Evolutionary conservation across 805 yeast genomes (phyloP).

Genomic region (Hyphopichia homilentoma): DNA sequence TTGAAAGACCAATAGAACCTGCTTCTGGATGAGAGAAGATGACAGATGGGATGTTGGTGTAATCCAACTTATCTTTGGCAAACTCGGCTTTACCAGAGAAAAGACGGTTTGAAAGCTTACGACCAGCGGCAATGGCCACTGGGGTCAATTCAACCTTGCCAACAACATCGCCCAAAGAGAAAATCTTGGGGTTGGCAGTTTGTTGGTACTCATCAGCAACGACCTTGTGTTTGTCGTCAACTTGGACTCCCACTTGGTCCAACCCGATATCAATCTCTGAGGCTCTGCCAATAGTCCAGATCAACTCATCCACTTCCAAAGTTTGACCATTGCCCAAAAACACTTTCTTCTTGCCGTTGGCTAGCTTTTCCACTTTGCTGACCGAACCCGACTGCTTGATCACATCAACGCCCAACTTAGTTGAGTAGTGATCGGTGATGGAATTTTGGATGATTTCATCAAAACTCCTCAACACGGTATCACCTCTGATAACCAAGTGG

Average conservation of each 20-base stretch:
- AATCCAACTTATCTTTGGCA: conserved; percentile 78
- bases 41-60: conserved; percentile 85
- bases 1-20: conserved; percentile 87
- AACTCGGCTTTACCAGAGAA: conserved; percentile 72
- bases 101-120: conserved; percentile 85
- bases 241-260: conserved; percentile 69
- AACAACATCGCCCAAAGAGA: conserved; percentile 90
- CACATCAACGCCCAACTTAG: conserved; percentile 72
- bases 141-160: conserved; percentile 95
- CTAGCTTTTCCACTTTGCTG: conserved; percentile 29
- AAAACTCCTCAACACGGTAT: conserved; percentile 82
- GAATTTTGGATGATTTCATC: conserved; percentile 78
- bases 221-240: conserved; percentile 59
- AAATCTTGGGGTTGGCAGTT: conserved; percentile 66
- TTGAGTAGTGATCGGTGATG: conserved; percentile 74
- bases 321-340: conserved; percentile 33
- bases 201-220: conserved; percentile 85
- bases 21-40: conserved; percentile 98
- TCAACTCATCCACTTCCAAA: conserved; percentile 65
- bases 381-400: conserved; percentile 59
- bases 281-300: conserved; percentile 94
- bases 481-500: conserved; percentile 85
- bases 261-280: conserved; percentile 72
- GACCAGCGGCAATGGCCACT: conserved; percentile 97
- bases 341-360: conserved; percentile 34